These are phyloP conservation scores for Sugiyamaella sp. DNA, from an alignment of 1,139 yeast species.

Conservation along the genomic window DNA sequence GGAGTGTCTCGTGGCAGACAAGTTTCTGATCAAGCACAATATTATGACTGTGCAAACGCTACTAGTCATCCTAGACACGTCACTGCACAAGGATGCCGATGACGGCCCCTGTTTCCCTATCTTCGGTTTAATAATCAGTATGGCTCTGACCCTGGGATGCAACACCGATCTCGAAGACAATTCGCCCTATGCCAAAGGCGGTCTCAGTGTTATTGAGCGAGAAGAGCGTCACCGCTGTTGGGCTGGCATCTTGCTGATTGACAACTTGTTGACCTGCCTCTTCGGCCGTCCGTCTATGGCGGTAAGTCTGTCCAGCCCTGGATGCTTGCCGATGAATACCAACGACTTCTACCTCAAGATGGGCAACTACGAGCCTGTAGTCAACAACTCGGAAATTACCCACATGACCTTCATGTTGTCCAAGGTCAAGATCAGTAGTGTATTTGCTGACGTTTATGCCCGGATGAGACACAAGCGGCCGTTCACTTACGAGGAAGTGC, in stretches of 20 bases:
- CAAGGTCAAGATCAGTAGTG: constrained; percentile 19
- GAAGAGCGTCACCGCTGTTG: constrained; percentile 25
- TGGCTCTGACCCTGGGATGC: constrained; percentile 25
- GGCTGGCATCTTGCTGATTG: constrained; percentile 23
- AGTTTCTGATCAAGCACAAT: constrained; percentile 21
- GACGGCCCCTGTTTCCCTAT: constrained; percentile 25
- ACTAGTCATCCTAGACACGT: constrained; percentile 18
- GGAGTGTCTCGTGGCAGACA: constrained; percentile 22
- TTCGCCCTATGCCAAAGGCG: constrained; percentile 8
- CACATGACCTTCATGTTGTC: constrained; percentile 24
- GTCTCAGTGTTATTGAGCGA: constrained; percentile 18
- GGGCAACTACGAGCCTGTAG: constrained; percentile 19
- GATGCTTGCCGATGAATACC: constrained; percentile 21
- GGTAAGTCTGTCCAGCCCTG: constrained; percentile 9
- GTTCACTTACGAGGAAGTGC: constrained; percentile 22
- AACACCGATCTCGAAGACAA: constrained; percentile 20
- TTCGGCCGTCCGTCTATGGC: constrained; percentile 25
- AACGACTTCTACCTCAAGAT: constrained; percentile 19
- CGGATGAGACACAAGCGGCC: constrained; percentile 21
- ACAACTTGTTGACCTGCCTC: constrained; percentile 20
- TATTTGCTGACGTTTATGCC: constrained; percentile 20
- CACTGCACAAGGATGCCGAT: constrained; percentile 23
- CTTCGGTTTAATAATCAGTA: constrained; percentile 21
- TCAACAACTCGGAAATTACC: constrained; percentile 8
- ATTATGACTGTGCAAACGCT: constrained; percentile 22